Base-by-base conservation (phyloP, 78 protist species). In the Polysphondylium violaceum region DNA sequence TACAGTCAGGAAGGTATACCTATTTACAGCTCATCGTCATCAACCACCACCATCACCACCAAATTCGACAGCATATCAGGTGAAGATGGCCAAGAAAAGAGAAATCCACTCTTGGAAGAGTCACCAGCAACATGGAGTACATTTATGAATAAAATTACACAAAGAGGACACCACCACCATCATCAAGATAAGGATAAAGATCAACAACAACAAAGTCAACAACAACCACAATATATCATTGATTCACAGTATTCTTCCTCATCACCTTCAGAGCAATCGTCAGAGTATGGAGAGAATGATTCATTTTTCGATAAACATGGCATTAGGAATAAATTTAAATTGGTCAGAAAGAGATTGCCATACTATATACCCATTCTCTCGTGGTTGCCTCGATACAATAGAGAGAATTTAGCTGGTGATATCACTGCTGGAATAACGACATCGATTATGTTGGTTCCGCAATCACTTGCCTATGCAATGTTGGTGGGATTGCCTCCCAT, bases 401-500 rank as follows among this genome's bases (percentile, higher is more conserved):
- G 6, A 29, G 9, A 33, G 3, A 67, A 69, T 56, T 25, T 72
- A 16, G 9, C 59, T 0, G 75, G 76, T 43, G 97, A 95, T 74
- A 14, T 88, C 23, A 38, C 71, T 0, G 97, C 97, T 0, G 97
- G 97, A 0, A 29, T 95, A 27, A 95, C 97, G 17, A 83, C 93
- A 0, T 92, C 88, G 3, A 81, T 74, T 19, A 56, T 95, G 73
- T 77, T 91, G 31, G 85, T 95, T 7, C 97, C 97, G 8, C 97
- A 93, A 21, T 69, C 87, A 7, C 67, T 96, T 74, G 93, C 97
- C 4, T 96, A 96, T 58, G 93, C 96, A 31, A 33, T 74, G n/a
- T 27, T 96, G 14, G 97, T 95, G 16, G 95, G 91, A 6, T 61
- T 97, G 0, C 97, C 97, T 16, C 94, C 97, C 4, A 72, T 88